A percentile compares a stretch with the other conserved stretches of the same genome.
phyloP scores from a whole-genome alignment of 176 grass and related monocot species.

The Chrysopogon serrulatus region DNA sequence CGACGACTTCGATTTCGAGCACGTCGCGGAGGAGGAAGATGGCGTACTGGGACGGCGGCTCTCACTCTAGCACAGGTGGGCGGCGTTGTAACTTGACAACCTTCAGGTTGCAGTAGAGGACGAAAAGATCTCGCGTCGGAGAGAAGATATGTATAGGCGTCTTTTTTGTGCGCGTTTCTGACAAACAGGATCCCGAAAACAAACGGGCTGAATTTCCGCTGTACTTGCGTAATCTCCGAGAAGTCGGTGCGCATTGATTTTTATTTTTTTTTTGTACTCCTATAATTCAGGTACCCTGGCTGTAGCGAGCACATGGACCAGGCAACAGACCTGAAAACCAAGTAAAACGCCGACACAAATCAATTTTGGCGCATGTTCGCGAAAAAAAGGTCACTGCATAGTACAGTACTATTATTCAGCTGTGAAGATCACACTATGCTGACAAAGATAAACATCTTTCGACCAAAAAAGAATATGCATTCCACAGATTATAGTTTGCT shows the following conservation, averaged over 20 bases:
- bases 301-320: not conserved
- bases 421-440: not conserved
- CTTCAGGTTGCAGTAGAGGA: not conserved
- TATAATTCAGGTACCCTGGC: not conserved
- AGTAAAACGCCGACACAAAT: not conserved
- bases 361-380: too few relatives aligned
- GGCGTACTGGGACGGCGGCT: constrained; percentile 32
- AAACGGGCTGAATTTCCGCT: not conserved
- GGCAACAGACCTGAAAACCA: too few relatives aligned
- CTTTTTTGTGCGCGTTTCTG: not conserved
- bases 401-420: not conserved
- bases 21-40: not conserved
- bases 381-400: too few relatives aligned
- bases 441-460: not conserved
- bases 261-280: too few relatives aligned
- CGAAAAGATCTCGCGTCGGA: not conserved
- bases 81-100: not conserved
- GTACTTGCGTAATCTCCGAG: not conserved
- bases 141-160: constrained; percentile 28
- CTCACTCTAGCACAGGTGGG: constrained; percentile 35
- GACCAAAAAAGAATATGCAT: not conserved
- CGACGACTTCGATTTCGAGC: constrained; percentile 42
- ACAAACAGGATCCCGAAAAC: constrained; percentile 16
- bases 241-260: constrained; percentile 5
- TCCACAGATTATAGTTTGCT: not conserved